Evolutionary conservation across 2,329 filamentous ascomycete genomes (phyloP), one percentile per base, ranked within the genome.

Genomic region (Botrytis paeoniae): DNA sequence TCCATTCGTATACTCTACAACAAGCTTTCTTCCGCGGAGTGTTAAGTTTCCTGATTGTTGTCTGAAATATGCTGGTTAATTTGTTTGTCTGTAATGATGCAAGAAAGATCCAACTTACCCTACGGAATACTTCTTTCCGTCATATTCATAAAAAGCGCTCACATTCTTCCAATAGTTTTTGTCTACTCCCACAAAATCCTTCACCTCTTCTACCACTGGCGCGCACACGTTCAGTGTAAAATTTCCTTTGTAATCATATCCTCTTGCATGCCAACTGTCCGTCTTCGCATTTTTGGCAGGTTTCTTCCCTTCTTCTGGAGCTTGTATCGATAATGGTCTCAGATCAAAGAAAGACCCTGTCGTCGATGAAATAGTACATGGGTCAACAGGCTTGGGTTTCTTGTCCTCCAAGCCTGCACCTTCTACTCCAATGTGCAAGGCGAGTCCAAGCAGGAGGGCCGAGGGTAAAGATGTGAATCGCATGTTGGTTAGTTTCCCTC

Each of bases 141-240:
- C 86, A 65, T 85, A 84, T 80, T 87, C 86, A 80, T 95, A 96
- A 80, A 91, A 95, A 32, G 92, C 93, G 85, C 92, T 94, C 77
- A 95, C 88, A 78, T 95, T 95, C 82, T 84, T 85, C 90, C 90
- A 93, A 65, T 85, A 78, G 72, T 81, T 80, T 81, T 88, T 85
- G 62, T 89, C 85, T 5, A 95, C 81, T n/a, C 91, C 92, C 18
- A 88, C 86, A 16, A 92, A 88, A 75, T 89, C 85, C 61, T 86
- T 84, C 32, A 92, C 84, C 25, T 88, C 84, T 77, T 92, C 89
- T 25, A 94, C 87, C n/a, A 95, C 91, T 1, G 92, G 85, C 51
- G 87, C 90, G 83, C 93, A 96, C 78, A 96, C 91, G 83, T 96
- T 96, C 78, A 95, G 80, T 2, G 93, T 95, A 79, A 96, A 96